Evolutionary conservation across 2,329 filamentous ascomycete genomes (phyloP).

Genomic region (Arthrocladium fulminans): DNA sequence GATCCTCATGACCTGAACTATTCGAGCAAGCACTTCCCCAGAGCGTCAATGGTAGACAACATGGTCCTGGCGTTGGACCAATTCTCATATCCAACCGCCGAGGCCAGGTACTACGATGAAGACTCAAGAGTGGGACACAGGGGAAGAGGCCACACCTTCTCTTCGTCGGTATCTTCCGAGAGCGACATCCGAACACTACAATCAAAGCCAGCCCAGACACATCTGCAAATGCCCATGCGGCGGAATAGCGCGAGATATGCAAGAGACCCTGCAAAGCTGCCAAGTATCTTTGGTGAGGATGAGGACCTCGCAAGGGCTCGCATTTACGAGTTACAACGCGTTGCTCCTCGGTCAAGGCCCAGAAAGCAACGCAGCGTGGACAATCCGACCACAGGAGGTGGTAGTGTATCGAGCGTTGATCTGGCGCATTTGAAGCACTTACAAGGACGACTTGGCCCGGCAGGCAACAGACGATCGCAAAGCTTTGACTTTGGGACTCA

Average conservation of each 20-base stretch:
- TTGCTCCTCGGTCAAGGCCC: slow-evolving; percentile 21
- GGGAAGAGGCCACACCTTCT: slow-evolving; percentile 50
- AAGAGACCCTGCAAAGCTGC: slow-evolving; percentile 47
- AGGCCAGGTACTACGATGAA: slow-evolving; percentile 19
- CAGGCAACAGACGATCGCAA: slow-evolving; percentile 32
- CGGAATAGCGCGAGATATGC: slow-evolving; percentile 25
- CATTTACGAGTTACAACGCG: slow-evolving; percentile 28
- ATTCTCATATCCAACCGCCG: slow-evolving; percentile 45
- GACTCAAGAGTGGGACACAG: slow-evolving; percentile 31
- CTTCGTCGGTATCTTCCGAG: slow-evolving; percentile 52
- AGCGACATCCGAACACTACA: slow-evolving; percentile 33
- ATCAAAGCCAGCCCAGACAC: slow-evolving; percentile 21
- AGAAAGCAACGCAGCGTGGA: slow-evolving; percentile 45
- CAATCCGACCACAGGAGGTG: slow-evolving; percentile 58
- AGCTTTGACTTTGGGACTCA: slow-evolving; percentile 38
- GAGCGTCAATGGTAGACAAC: slow-evolving; percentile 89
- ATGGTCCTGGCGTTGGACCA: slow-evolving; percentile 91
- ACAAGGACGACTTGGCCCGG: slow-evolving; percentile 14
- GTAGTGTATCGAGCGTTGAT: slow-evolving; percentile 70
- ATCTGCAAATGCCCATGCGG: slow-evolving; percentile 2
- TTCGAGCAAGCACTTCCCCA: slow-evolving; percentile 63
- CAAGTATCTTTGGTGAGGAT: slow-evolving; percentile 48
- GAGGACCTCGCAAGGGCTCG: slow-evolving; percentile 32
- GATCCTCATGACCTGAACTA: slow-evolving; percentile 83
- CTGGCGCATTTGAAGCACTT: slow-evolving; percentile 41